Evolutionary conservation across 768 basidiomycete genomes (phyloP).

Genomic region (Phylloporus sp.): DNA sequence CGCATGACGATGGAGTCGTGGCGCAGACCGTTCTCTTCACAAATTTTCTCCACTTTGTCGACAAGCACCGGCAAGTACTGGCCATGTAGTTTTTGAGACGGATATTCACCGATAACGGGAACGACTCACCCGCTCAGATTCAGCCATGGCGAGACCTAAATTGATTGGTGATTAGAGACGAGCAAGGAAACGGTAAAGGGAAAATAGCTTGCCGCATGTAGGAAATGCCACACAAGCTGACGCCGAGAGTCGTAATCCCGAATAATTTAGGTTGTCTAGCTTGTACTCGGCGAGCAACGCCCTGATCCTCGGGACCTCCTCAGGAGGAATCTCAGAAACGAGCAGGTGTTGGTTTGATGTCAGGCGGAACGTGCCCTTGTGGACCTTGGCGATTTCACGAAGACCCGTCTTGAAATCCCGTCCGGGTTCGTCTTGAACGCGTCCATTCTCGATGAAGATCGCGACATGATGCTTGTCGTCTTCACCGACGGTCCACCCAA

Average conservation of each 20-base stretch:
- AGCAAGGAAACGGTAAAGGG: not conserved
- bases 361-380: constrained; percentile 90
- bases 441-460: constrained; percentile 95
- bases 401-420: constrained; percentile 90
- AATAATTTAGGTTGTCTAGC: constrained; percentile 79
- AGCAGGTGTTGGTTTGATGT: constrained; percentile 95
- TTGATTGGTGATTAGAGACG: not conserved
- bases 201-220: constrained; percentile 61
- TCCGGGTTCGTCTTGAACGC: constrained; percentile 90
- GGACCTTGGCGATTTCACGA: constrained; percentile 86
- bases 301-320: constrained; percentile 76
- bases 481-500: constrained; percentile 85
- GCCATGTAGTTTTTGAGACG: constrained; percentile 30
- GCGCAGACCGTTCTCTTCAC: constrained; percentile 87
- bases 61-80: constrained; percentile 90
- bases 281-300: constrained; percentile 75
- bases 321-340: constrained; percentile 73
- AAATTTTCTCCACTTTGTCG: constrained; percentile 92
- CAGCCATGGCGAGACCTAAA: constrained; percentile 69
- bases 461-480: constrained; percentile 91
- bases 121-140: constrained; percentile 57
- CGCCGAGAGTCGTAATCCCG: constrained; percentile 77
- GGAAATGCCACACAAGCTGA: constrained; percentile 98
- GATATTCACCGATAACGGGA: not conserved
- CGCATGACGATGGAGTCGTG: constrained; percentile 97